Evolutionary conservation across 179 eudicot species (phyloP).

Genomic region (Silene vulgaris): DNA sequence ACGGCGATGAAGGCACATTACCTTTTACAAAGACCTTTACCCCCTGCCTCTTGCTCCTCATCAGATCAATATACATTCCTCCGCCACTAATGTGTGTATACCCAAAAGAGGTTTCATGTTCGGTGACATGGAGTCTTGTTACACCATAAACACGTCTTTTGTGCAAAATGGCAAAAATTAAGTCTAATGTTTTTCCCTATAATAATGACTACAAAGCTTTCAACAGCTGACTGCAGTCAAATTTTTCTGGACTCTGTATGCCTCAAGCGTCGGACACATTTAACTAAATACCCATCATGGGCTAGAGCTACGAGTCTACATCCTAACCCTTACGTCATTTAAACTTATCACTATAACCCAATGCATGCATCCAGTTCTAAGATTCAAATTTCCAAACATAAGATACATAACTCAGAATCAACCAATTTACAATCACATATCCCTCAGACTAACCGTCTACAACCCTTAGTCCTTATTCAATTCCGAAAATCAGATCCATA

Average conservation of each 20-base stretch:
- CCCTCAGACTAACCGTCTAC: not conserved
- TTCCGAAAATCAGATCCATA: not conserved
- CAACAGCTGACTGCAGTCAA: not conserved
- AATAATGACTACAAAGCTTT: no score
- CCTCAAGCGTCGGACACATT: not conserved
- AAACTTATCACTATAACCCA: not conserved
- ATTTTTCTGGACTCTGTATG: not conserved
- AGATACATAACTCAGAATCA: not conserved
- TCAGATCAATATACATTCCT: not conserved
- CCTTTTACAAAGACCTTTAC: not conserved
- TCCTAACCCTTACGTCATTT: not conserved
- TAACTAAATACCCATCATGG: not conserved
- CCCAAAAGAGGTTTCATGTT: not conserved
- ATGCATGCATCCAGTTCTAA: constrained; percentile 4
- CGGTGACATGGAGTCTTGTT: not conserved
- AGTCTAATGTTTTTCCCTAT: no score
- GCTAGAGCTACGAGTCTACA: not conserved
- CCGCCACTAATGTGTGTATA: not conserved
- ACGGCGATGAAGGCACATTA: not conserved
- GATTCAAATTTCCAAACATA: not conserved
- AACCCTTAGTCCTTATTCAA: constrained; percentile 3
- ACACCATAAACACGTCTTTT: no score
- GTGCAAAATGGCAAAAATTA: no score
- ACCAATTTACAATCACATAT: not conserved
- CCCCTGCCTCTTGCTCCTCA: not conserved